Evolutionary conservation across 2,329 filamentous ascomycete genomes (phyloP).

Genomic region (Davidsoniella virescens): DNA sequence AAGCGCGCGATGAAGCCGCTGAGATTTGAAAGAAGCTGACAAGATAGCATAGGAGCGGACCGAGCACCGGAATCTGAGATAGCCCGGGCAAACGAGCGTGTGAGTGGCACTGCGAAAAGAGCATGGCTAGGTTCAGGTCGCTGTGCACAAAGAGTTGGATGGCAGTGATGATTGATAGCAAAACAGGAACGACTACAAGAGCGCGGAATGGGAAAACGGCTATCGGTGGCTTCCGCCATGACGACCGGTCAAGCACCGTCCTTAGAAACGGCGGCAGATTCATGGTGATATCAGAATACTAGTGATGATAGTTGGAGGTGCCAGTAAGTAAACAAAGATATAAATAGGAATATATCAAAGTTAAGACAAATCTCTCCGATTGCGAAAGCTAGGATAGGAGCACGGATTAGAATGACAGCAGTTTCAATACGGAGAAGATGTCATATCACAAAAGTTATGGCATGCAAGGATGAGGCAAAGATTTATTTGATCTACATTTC

Average conservation of each 20-base stretch:
- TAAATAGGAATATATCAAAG: too few species aligned
- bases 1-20: constrained; percentile 25
- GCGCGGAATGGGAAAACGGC: constrained; percentile 36
- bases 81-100: constrained; percentile 28
- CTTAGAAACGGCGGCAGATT: background rate
- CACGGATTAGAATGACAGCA: too few species aligned
- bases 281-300: background rate
- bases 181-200: constrained; percentile 31
- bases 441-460: too few species aligned
- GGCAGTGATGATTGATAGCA: constrained; percentile 28
- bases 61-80: constrained; percentile 28
- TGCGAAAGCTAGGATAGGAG: too few species aligned
- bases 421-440: too few species aligned
- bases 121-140: constrained; percentile 34
- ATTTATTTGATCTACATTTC: too few species aligned
- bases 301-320: too few species aligned
- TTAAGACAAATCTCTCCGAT: too few species aligned
- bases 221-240: constrained; percentile 26
- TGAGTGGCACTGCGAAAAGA: constrained; percentile 38
- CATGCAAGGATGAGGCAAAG: too few species aligned
- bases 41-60: constrained; percentile 32
- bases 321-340: too few species aligned
- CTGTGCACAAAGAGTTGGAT: constrained; percentile 28
- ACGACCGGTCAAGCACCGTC: background rate
- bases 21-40: constrained; percentile 33